A percentile compares a stretch with the other conserved stretches of the same genome.
Evolutionary conservation across 371 early-diverging fungal species (phyloP).

Genomic region (Capillidium heterosporum): DNA sequence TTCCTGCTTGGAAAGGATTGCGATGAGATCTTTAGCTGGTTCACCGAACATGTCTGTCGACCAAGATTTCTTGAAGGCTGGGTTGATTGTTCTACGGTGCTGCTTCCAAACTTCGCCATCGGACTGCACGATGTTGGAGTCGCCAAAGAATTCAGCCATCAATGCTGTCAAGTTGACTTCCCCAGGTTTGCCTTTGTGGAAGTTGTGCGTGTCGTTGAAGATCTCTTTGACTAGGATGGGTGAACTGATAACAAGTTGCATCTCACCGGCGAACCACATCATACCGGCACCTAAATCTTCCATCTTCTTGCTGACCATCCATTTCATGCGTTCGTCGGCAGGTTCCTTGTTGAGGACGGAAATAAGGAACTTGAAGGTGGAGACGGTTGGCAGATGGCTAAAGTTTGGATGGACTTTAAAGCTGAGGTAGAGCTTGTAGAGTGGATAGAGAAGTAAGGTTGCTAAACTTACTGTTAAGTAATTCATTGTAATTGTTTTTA

Average conservation of each 20-base stretch:
- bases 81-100: slow-evolving; percentile 7
- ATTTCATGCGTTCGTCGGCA: background rate
- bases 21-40: background rate
- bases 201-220: background rate
- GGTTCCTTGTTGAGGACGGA: background rate
- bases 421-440: too few species aligned
- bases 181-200: background rate
- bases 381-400: background rate
- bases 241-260: background rate
- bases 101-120: slow-evolving; percentile 2
- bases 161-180: background rate
- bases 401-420: background rate
- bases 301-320: too few species aligned
- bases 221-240: background rate
- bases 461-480: too few species aligned
- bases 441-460: too few species aligned
- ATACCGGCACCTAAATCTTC: background rate
- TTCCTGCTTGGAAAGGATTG: background rate
- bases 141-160: background rate
- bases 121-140: background rate
- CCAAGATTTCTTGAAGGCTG: slow-evolving; percentile 6
- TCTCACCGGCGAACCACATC: background rate
- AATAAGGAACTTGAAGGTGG: background rate
- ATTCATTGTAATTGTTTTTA: too few species aligned
- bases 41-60: background rate